Evolutionary conservation across 176 grass and related monocot species (phyloP), one percentile per base, ranked within the genome.

Genomic region (Eleusine coracana): DNA sequence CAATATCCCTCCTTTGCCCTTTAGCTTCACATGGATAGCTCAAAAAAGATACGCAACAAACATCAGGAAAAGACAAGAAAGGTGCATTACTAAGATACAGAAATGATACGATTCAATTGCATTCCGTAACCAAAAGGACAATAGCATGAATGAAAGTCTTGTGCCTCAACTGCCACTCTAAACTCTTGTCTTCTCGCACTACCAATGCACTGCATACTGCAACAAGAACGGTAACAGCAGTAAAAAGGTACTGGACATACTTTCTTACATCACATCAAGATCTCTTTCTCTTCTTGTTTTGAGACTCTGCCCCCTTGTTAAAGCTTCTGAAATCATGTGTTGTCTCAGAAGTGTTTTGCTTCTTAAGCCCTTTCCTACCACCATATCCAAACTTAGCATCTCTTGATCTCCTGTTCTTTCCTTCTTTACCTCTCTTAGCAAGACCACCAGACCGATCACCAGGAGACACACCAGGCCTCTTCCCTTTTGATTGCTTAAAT

Each of bases 271-370:
- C 2, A 3, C 10, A 79, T 89, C 62, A 92, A 89, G 64, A 85
- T 78, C 85, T 87, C 51, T 88, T 89, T 72, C 88, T 80, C 85
- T 90, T 90, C 80, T 89, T 93, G 75, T 82, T 89, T 83, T 74
- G 50, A 16, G 78, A 67, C 16, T 54, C 62, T 11, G 86, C 74
- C 42, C 78, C 78, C 55, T 87, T 61, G 79, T 87, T 90, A 41
- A 96, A 99, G 36, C 85, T 68, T 88, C 87, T 93, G 17, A 99
- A 92, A 67, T 99, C 87, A 79, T 96, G 88, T 0, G 85, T 96
- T 0, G 96, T 92, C 50, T 94, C 89, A 36, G 87, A 87, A 52
- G 91, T 92, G 72, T 98, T 98, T 80, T 98, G 93, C 77, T 98
- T 98, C 84, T 75, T 98, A 70, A 90, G 46, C 66, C 89, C 96